Base-by-base conservation (phyloP, 805 yeast genomes). In the Teunomyces lycoperdinae region DNA sequence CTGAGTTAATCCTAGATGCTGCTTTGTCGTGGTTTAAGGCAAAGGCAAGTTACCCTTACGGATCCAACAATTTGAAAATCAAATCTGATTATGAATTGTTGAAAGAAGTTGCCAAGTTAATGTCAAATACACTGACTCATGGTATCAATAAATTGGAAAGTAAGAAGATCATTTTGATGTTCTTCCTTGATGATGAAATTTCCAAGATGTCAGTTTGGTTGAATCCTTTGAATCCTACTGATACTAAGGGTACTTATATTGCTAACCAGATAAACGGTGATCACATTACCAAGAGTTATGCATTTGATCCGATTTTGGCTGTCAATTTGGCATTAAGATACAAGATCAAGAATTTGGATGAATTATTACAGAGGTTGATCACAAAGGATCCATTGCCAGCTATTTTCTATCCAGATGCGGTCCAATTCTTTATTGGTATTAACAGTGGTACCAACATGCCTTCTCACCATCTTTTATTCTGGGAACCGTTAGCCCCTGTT, bases 401-500 rank as follows among this genome's bases (percentile, higher is more conserved):
- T 0, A 66, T 80, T 14, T 64, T 65, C 31, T 77, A 77, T 44
- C 78, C 88, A 0, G 80, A 76, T 29, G 86, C 89, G 1, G 78
- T 87, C 17, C 75, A 76, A 50, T 82, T 77, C 58, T 74, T 80
- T 48, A 60, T 65, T 53, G 78, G 74, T 17, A 67, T 70, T 34
- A 64, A 68, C 50, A 69, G 66, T 2, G 70, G 68, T 3, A 60
- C 67, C 33, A 61, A 58, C 14, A 67, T 61, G 67, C 77, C 77
- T 10, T 55, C 64, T 10, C 65, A 73, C 48, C 71, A 71, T 42
- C 63, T 79, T 33, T 64, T 85, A 6, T 82, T 83, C 58, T 91
- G 96, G 96, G 74, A 76, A 16, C 81, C 89, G 0, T 79, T 85
- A 26, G 74, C 88, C 10, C 98, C 98, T 3, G 75, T 92, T 42